Conservation (phyloP, 768 basidiomycete species). For the Thelephora ganbajun region DNA sequence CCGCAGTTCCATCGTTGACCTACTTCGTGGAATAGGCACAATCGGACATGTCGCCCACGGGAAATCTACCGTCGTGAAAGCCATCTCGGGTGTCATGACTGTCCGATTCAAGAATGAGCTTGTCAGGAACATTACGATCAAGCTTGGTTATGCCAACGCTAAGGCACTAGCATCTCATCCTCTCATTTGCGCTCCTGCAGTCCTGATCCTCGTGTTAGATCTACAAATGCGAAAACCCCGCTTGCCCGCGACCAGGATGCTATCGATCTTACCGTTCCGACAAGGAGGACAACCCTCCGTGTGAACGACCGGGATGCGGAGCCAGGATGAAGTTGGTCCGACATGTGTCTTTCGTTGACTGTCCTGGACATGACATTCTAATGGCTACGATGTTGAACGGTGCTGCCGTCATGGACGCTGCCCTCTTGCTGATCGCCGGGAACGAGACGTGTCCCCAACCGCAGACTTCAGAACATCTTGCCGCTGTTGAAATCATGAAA, state of each 20-base stretch:
- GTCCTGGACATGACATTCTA: constrained; percentile 96
- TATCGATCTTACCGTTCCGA: constrained; percentile 89
- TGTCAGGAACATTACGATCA: constrained; percentile 98
- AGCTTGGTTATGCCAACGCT: constrained; percentile 97
- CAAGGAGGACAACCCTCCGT: constrained; percentile 88
- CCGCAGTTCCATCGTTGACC: too few relatives aligned
- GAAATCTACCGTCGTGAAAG: constrained; percentile 94
- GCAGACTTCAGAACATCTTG: constrained; percentile 96
- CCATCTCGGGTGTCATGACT: constrained; percentile 96
- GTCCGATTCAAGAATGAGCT: constrained; percentile 99
- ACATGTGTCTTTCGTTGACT: constrained; percentile 98
- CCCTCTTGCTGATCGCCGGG: constrained; percentile 86
- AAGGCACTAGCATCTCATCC: constrained; percentile 43
- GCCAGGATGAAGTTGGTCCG: constrained; percentile 83
- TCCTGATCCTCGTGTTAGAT: constrained; percentile 39
- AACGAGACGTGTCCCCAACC: constrained; percentile 99
- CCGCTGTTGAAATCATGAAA: constrained; percentile 99
- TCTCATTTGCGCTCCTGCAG: background rate
- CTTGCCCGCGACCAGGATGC: constrained; percentile 87
- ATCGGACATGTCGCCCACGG: constrained; percentile 99
- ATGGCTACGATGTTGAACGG: constrained; percentile 99
- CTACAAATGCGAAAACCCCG: constrained; percentile 91
- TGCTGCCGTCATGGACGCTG: constrained; percentile 99
- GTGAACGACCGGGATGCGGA: constrained; percentile 87
- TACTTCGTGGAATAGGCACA: constrained; percentile 42